These are phyloP conservation scores for Boletus subcaerulescens DNA, from an alignment of 768 basidiomycete species.

Conservation along the genomic window DNA sequence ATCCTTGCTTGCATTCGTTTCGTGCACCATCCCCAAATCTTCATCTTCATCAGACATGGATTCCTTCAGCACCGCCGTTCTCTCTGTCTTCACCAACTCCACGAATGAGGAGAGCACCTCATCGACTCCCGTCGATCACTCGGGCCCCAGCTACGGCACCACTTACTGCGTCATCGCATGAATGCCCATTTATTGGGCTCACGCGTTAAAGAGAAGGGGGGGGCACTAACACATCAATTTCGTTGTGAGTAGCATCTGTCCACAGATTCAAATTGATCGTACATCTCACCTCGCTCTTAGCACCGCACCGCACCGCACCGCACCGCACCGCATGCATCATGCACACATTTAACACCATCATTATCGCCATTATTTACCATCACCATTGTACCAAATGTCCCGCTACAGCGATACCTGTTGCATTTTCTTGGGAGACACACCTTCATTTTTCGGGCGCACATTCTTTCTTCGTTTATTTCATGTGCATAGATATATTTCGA, in stretches of 20 bases:
- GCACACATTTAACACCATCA: slow-evolving; percentile 7
- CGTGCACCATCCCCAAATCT: background rate
- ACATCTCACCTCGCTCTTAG: slow-evolving; percentile 13
- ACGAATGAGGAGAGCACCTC: slow-evolving; percentile 4
- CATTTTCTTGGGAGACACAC: slow-evolving; percentile 1
- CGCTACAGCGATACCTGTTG: slow-evolving; percentile 1
- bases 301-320: background rate
- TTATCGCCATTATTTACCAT: background rate
- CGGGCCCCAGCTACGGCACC: background rate
- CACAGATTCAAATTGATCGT: background rate
- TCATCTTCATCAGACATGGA: slow-evolving; percentile 19
- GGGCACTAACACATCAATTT: slow-evolving; percentile 4
- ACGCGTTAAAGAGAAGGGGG: background rate
- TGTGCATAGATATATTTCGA: slow-evolving; percentile 19
- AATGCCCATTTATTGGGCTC: background rate
- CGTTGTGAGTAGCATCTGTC: slow-evolving; percentile 19
- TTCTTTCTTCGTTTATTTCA: slow-evolving; percentile 11
- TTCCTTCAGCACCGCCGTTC: slow-evolving; percentile 11
- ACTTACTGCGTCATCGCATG: slow-evolving; percentile 22
- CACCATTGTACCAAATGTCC: slow-evolving; percentile 5
- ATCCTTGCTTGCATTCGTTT: background rate
- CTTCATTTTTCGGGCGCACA: slow-evolving; percentile 8
- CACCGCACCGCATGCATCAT: background rate
- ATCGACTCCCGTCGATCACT: slow-evolving; percentile 15
- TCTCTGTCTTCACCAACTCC: slow-evolving; percentile 13